phyloP scores from a whole-genome alignment of 1,284 basidiomycete species.

The Ceratobasidium theobromae region DNA sequence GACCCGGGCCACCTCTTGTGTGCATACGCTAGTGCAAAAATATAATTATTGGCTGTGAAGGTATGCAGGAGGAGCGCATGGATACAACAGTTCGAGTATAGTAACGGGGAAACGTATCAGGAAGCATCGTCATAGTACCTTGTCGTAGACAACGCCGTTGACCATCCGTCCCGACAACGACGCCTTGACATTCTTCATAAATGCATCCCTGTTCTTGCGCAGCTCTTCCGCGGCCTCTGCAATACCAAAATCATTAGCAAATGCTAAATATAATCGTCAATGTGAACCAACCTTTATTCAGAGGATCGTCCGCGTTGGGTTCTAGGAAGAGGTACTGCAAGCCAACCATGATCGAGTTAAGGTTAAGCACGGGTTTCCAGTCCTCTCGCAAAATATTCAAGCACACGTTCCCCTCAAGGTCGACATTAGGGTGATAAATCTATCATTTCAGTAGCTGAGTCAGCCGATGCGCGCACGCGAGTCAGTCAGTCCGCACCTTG shows the following conservation, averaged over 20 bases:
- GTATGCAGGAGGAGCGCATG: background rate
- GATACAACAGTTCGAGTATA: no score
- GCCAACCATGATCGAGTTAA: slow-evolving; percentile 97
- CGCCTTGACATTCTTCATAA: slow-evolving; percentile 76
- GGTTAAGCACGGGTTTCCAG: slow-evolving; percentile 98
- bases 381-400: slow-evolving; percentile 98
- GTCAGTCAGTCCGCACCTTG: slow-evolving; percentile 61
- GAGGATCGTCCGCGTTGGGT: slow-evolving; percentile 96
- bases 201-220: slow-evolving; percentile 77
- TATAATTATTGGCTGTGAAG: background rate
- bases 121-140: no score
- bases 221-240: slow-evolving; percentile 94
- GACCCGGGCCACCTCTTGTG: no score
- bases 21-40: background rate
- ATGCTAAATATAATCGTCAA: background rate
- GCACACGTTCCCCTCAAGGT: slow-evolving; percentile 96
- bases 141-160: slow-evolving; percentile 76
- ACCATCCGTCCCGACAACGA: slow-evolving; percentile 80
- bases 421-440: slow-evolving; percentile 99
- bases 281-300: slow-evolving; percentile 87
- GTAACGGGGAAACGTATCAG: no score
- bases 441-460: slow-evolving; percentile 42
- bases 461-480: slow-evolving; percentile 2
- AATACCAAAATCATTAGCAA: slow-evolving; percentile 35
- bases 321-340: slow-evolving; percentile 98